Evolutionary conservation across 768 basidiomycete genomes (phyloP), one percentile per base, ranked within the genome.

Genomic region (Leccinum subgranulosum): DNA sequence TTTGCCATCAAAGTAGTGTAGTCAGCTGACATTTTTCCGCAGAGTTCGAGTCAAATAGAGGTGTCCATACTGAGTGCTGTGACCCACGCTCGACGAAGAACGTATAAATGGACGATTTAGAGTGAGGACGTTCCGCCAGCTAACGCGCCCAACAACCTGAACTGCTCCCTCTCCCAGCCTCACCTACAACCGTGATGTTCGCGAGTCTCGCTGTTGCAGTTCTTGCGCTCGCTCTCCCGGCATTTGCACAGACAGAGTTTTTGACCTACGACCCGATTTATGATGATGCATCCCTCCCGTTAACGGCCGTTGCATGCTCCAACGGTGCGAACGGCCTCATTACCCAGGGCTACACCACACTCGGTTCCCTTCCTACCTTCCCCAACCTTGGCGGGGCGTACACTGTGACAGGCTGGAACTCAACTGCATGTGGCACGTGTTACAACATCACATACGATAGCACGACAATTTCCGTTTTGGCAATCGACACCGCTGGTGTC

Each of bases 221-320:
- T 34, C 39, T 72, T 34, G 46, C 61, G 1, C 34, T 66, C 31
- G 53, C 60, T 23, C 52, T 69, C 50, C 52, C 64, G 17, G 53
- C 57, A 19, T 53, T 72, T 39, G 59, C 65, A 19, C 58, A 62
- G 41, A 34, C 47, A 0, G 3, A 60, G 49, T 60, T 21, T 4
- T 57, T 74, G 23, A 62, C 69, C 47, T 75, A 70, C 46, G 73
- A 76, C 61, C 60, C 29, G 3, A 60, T 48, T 21, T 77, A 74
- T 55, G 75, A 73, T 58, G 51, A 71, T 2, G 5, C 64, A 14
- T 29, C 50, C 31, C 45, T 54, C 23, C 53, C 68, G 4, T 61
- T 73, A 46, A 2, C 51, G 7, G 15, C 17, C 1, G 56, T 74
- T 34, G 67, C 76, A 1, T 76, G 75, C 52, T 75, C 76, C 1